Conservation (phyloP, 108 stramenopile genomes). For the Discostella stelligeroides region DNA sequence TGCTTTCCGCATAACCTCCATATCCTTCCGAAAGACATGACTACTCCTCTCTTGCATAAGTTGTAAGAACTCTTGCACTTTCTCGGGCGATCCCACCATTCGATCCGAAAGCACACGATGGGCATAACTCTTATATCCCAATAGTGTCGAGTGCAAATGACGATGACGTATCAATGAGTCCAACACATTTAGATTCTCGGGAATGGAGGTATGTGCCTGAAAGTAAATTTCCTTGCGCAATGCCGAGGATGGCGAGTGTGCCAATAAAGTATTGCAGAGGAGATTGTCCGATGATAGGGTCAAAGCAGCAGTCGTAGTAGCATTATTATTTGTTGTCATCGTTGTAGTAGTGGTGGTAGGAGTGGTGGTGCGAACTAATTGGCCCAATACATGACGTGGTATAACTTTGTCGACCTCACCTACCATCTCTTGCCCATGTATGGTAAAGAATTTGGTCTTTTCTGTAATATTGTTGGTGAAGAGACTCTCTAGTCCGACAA, state of each 20-base stretch:
- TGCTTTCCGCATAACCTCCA: conserved; percentile 58
- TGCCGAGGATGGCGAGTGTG: conserved; percentile 57
- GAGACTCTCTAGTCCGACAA: conserved; percentile 73
- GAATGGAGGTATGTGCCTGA: conserved; percentile 64
- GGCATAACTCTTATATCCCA: conserved; percentile 79
- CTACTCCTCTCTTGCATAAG: conserved; percentile 45
- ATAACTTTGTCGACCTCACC: conserved; percentile 57
- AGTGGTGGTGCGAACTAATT: conserved; percentile 21
- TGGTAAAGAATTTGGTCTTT: conserved; percentile 57
- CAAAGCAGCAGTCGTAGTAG: too few species aligned
- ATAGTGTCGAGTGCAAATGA: conserved; percentile 59
- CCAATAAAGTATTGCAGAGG: conserved; percentile 70
- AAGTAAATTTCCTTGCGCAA: conserved; percentile 76
- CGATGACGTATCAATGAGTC: conserved; percentile 67
- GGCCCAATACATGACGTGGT: conserved; percentile 59
- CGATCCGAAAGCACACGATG: conserved; percentile 77
- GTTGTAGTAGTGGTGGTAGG: neutral
- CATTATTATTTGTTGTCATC: too few species aligned
- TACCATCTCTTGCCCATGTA: conserved; percentile 43
- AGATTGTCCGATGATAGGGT: conserved; percentile 58
- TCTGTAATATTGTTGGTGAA: conserved; percentile 75
- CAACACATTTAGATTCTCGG: conserved; percentile 81
- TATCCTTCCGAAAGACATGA: conserved; percentile 51
- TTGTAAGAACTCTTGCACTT: conserved; percentile 59
- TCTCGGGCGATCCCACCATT: conserved; percentile 64